Evolutionary conservation across 1,284 basidiomycete genomes (phyloP).

Genomic region (Exobasidium rhododendri): DNA sequence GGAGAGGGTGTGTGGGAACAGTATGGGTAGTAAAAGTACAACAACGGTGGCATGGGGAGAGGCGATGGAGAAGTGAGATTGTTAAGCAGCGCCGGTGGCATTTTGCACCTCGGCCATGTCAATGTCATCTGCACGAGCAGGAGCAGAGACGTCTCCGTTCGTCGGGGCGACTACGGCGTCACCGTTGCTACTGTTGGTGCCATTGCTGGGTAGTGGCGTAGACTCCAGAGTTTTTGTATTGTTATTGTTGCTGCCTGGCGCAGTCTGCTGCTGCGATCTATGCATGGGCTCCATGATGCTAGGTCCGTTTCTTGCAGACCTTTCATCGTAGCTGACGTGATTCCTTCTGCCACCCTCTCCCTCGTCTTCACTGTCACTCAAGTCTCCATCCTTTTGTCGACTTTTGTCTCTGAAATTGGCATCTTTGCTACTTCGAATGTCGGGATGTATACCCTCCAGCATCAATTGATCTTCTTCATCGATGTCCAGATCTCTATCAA

Average conservation of each 20-base stretch:
- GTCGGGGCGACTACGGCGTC: no score
- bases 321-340: conserved; percentile 12
- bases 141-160: background rate
- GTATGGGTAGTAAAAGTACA: background rate
- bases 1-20: background rate
- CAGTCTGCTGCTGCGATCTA: background rate
- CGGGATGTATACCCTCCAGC: conserved; percentile 25
- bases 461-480: conserved; percentile 28
- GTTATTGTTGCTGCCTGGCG: background rate
- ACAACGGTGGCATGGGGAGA: background rate
- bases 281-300: conserved; percentile 1
- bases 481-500: conserved; percentile 28
- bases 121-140: background rate
- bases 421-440: conserved; percentile 35
- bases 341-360: conserved; percentile 33
- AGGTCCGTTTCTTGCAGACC: background rate
- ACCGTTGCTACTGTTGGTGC: background rate
- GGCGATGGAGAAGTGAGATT: background rate
- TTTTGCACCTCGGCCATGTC: background rate
- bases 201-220: background rate
- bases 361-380: conserved; percentile 40
- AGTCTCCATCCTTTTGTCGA: conserved; percentile 33
- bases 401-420: conserved; percentile 28
- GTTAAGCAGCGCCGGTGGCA: background rate
- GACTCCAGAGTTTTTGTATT: background rate